These are phyloP conservation scores for Chlamydomonas sp. DNA, from an alignment of 139 green algal species.

Conservation along the genomic window DNA sequence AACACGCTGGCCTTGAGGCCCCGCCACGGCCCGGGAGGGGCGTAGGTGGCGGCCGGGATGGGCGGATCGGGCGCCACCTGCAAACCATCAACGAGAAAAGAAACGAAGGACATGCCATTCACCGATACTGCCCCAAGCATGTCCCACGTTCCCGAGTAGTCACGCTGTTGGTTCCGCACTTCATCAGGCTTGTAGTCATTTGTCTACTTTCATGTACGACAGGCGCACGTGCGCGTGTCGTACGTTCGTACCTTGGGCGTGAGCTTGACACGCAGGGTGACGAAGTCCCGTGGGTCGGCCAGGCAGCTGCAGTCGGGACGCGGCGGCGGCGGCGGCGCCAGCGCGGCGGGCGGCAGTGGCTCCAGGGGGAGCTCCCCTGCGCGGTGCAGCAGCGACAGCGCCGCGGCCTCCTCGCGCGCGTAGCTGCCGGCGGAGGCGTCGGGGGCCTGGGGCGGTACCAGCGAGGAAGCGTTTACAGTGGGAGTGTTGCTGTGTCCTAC, in stretches of 20 bases:
- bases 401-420: constrained; percentile 21
- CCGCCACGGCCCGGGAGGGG: neutral
- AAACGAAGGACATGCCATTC: too few species aligned
- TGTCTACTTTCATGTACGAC: too few species aligned
- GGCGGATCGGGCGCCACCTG: neutral
- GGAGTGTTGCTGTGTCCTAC: too few species aligned
- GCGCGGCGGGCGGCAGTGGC: neutral
- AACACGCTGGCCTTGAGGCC: constrained; percentile 11
- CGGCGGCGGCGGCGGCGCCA: neutral
- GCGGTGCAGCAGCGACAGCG: neutral
- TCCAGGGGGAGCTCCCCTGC: constrained; percentile 14
- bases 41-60: too few species aligned
- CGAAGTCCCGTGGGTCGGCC: neutral
- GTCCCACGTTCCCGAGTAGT: too few species aligned
- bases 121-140: too few species aligned
- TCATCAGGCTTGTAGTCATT: too few species aligned
- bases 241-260: neutral
- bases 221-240: too few species aligned
- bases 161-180: too few species aligned
- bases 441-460: constrained; percentile 1
- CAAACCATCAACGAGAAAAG: too few species aligned
- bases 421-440: constrained; percentile 30
- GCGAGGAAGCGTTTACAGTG: too few species aligned
- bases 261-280: neutral
- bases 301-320: constrained; percentile 1